Conservation (phyloP, 1,139 yeast species). For the Suhomyces bokatorum region DNA sequence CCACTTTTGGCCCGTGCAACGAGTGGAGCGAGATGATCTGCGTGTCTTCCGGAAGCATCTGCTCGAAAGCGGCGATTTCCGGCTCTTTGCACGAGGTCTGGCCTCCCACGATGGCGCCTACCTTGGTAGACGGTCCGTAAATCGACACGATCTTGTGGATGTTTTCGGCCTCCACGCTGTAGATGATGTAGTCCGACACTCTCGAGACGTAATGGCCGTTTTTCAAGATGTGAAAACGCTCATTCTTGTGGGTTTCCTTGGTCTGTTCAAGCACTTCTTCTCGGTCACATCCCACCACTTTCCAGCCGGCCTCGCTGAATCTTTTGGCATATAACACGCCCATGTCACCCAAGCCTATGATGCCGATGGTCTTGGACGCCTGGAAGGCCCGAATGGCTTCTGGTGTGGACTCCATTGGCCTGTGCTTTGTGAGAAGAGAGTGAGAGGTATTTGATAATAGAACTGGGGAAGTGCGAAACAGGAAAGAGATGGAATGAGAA, state of each 20-base stretch:
- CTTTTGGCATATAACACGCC: conserved; percentile 81
- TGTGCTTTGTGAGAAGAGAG: background rate
- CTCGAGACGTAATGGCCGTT: conserved; percentile 88
- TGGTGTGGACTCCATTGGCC: conserved; percentile 1
- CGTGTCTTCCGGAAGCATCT: conserved; percentile 68
- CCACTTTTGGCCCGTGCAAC: conserved; percentile 89
- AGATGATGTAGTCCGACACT: conserved; percentile 75
- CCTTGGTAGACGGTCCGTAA: conserved; percentile 86
- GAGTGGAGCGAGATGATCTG: conserved; percentile 88
- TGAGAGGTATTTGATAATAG: background rate
- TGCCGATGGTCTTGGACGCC: conserved; percentile 63
- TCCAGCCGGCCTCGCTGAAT: conserved; percentile 85
- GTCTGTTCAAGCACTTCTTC: conserved; percentile 62
- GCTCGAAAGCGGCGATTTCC: conserved; percentile 84
- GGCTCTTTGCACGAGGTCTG: conserved; percentile 95
- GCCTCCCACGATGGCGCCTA: conserved; percentile 94
- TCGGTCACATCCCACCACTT: conserved; percentile 85
- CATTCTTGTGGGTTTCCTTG: conserved; percentile 39
- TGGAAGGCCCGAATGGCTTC: conserved; percentile 2
- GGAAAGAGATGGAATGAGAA: no score
- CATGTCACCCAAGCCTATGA: conserved; percentile 97
- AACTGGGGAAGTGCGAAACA: no score
- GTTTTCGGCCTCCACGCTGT: conserved; percentile 88
- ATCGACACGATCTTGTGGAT: conserved; percentile 66
- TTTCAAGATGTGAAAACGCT: conserved; percentile 52